Conservation (phyloP, 805 yeast species). For the Yarrowia keelungensis region DNA sequence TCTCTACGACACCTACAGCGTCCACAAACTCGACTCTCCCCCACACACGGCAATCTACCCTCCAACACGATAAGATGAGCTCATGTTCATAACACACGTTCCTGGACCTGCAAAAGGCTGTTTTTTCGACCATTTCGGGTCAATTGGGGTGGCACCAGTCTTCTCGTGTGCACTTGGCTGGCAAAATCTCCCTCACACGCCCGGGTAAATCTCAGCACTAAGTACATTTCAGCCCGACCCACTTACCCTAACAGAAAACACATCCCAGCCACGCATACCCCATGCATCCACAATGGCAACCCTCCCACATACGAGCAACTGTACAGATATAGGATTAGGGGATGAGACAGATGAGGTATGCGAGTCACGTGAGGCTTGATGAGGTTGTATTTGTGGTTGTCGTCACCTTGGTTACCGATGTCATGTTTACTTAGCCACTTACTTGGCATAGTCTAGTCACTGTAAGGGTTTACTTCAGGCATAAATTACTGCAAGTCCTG, state of each 20-base stretch:
- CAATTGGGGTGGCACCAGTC: not conserved
- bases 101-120: no score
- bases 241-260: constrained; percentile 12
- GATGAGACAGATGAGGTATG: constrained; percentile 3
- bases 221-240: constrained; percentile 17
- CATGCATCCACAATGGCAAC: constrained; percentile 21
- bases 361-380: not conserved
- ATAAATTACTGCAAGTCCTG: no score
- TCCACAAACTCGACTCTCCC: no score
- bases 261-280: constrained; percentile 35
- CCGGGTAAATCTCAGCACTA: not conserved
- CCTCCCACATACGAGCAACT: constrained; percentile 6
- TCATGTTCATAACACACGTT: not conserved
- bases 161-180: not conserved
- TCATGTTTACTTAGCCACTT: no score
- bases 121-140: not conserved
- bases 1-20: not conserved
- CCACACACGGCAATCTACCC: constrained; percentile 11
- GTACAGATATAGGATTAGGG: constrained; percentile 4
- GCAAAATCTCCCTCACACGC: not conserved
- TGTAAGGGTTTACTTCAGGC: no score
- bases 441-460: no score
- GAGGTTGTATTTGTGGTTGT: no score
- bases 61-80: constrained; percentile 16
- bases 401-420: no score